Conservation (phyloP, 192 early-diverging fungal genomes). For the Entophlyctis helioformis region DNA sequence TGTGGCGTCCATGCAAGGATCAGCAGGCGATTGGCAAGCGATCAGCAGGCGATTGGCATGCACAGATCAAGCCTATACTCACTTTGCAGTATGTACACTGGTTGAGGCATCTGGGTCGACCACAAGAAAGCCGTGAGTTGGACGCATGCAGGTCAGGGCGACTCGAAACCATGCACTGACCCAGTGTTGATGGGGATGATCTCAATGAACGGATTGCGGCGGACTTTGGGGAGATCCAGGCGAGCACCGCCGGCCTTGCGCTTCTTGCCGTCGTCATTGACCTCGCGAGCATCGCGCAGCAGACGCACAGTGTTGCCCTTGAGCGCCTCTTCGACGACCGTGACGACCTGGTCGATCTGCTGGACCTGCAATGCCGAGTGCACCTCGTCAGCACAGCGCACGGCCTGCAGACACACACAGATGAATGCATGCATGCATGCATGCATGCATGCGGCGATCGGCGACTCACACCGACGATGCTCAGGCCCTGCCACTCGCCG, state of each 20-base stretch:
- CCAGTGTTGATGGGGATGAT: slow-evolving; percentile 53
- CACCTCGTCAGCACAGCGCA: no score
- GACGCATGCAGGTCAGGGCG: background rate
- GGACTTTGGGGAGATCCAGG: slow-evolving; percentile 42
- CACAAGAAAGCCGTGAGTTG: background rate
- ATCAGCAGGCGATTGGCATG: no score
- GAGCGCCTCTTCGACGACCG: slow-evolving; percentile 47
- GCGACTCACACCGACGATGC: slow-evolving; percentile 33
- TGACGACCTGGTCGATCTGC: slow-evolving; percentile 47
- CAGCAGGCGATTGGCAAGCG: no score
- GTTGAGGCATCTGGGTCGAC: slow-evolving; percentile 31
- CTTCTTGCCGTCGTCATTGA: slow-evolving; percentile 13
- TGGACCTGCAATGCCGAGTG: slow-evolving; percentile 39
- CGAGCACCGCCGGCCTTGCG: slow-evolving; percentile 38
- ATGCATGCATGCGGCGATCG: no score
- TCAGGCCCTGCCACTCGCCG: slow-evolving; percentile 27
- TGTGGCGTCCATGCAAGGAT: background rate
- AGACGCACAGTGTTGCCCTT: slow-evolving; percentile 36
- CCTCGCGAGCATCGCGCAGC: slow-evolving; percentile 21
- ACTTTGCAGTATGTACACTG: slow-evolving; percentile 56
- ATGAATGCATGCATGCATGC: no score
- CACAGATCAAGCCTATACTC: slow-evolving; percentile 6
- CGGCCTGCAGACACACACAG: no score
- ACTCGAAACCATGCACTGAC: slow-evolving; percentile 1
- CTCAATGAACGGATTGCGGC: slow-evolving; percentile 41